Evolutionary conservation across 192 early-diverging fungal species (phyloP).

Genomic region (Backusella australiensis): DNA sequence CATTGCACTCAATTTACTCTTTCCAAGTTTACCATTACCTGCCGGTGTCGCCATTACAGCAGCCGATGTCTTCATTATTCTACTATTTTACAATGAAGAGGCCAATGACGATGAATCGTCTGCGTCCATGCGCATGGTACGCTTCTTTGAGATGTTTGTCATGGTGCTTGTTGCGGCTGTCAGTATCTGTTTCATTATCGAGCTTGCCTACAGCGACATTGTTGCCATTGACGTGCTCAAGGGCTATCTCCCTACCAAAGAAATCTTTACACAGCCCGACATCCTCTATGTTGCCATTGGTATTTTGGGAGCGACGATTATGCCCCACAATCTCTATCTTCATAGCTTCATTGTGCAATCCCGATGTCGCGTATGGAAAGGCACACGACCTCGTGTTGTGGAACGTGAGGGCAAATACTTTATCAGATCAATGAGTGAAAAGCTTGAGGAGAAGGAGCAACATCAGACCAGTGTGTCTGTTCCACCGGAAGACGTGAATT

Average conservation of each 20-base stretch:
- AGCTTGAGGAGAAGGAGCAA: slow-evolving; percentile 20
- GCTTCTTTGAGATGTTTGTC: slow-evolving; percentile 66
- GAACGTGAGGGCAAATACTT: slow-evolving; percentile 6
- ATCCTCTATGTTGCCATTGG: slow-evolving; percentile 71
- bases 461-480: background rate
- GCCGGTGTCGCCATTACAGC: slow-evolving; percentile 77
- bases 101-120: slow-evolving; percentile 18
- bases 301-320: slow-evolving; percentile 77
- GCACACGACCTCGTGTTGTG: slow-evolving; percentile 15
- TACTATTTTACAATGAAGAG: slow-evolving; percentile 58
- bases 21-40: slow-evolving; percentile 59
- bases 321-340: slow-evolving; percentile 81
- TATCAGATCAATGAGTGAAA: background rate
- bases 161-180: slow-evolving; percentile 63
- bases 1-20: slow-evolving; percentile 76
- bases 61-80: slow-evolving; percentile 68
- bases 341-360: slow-evolving; percentile 76
- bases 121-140: slow-evolving; percentile 40
- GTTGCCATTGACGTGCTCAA: slow-evolving; percentile 55
- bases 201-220: slow-evolving; percentile 60
- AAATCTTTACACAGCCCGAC: slow-evolving; percentile 55
- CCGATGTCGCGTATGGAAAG: slow-evolving; percentile 37
- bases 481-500: background rate
- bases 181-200: slow-evolving; percentile 63
- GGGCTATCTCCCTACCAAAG: slow-evolving; percentile 60